Conservation (phyloP, 148 eudicot genomes). For the Diospyros kaki region DNA sequence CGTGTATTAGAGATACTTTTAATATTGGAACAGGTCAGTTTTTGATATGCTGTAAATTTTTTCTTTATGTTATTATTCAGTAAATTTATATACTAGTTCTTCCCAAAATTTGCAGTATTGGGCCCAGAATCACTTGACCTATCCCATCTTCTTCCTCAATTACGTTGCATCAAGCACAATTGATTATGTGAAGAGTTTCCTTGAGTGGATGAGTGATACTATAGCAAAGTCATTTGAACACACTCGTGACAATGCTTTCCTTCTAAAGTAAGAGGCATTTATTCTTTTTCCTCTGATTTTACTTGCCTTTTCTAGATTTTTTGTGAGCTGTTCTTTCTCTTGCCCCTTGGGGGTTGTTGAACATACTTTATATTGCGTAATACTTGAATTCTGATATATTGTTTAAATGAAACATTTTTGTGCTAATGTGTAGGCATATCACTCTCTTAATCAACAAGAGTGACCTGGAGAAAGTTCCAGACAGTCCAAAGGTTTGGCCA, state of each 20-base stretch:
- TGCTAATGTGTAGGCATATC: conserved; percentile 57
- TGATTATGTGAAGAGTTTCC: conserved; percentile 91
- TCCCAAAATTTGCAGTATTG: conserved; percentile 71
- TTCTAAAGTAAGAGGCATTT: conserved; percentile 57
- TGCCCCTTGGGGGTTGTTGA: background rate
- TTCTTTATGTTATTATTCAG: background rate
- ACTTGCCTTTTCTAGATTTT: no score
- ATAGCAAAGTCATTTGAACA: conserved; percentile 95
- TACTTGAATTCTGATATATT: background rate
- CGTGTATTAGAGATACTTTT: conserved; percentile 79
- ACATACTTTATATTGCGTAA: background rate
- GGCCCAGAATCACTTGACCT: conserved; percentile 80
- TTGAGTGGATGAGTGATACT: conserved; percentile 97
- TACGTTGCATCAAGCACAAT: conserved; percentile 88
- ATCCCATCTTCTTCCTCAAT: conserved; percentile 91
- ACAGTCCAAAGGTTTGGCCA: conserved; percentile 81
- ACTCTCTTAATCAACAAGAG: conserved; percentile 72
- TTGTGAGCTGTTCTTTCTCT: no score
- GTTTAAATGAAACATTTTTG: conserved; percentile 18
- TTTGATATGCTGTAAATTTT: background rate
- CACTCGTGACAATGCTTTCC: conserved; percentile 91
- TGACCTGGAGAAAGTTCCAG: conserved; percentile 83
- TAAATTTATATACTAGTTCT: conserved; percentile 11
- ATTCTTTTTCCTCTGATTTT: background rate
- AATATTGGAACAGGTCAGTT: conserved; percentile 77